A percentile compares a stretch with the other conserved stretches of the same genome.
phyloP scores from a whole-genome alignment of 192 early-diverging fungal genomes.

The Rhizophagus sp. region DNA sequence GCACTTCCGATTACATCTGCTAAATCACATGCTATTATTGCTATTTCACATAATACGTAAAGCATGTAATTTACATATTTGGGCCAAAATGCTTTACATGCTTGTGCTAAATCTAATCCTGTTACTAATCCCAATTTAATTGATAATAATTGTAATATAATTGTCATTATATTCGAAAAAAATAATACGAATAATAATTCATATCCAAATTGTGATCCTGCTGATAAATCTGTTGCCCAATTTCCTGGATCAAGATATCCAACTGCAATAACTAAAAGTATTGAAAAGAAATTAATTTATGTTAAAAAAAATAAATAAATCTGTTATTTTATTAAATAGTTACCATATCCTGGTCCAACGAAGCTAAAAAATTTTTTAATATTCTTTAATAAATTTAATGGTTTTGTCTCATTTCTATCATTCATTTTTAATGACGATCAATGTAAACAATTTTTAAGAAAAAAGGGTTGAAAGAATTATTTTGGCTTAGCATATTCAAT shows the following conservation, averaged over 20 bases:
- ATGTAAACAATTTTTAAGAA: neutral
- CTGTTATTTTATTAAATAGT: neutral
- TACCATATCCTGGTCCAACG: constrained; percentile 49
- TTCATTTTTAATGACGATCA: no score
- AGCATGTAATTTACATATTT: constrained; percentile 63
- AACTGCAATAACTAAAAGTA: constrained; percentile 47
- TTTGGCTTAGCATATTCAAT: neutral
- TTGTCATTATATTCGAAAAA: constrained; percentile 74
- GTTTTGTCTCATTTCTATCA: no score
- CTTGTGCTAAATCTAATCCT: constrained; percentile 71
- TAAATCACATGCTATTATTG: constrained; percentile 81
- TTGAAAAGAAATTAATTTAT: neutral
- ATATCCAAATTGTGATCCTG: constrained; percentile 79
- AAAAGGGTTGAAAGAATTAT: neutral
- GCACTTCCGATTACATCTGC: constrained; percentile 87
- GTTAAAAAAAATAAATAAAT: neutral
- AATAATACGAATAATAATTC: constrained; percentile 72
- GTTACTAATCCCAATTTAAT: constrained; percentile 81
- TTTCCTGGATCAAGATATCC: constrained; percentile 84
- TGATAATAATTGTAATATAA: constrained; percentile 74
- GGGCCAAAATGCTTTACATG: constrained; percentile 61
- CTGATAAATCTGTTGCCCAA: constrained; percentile 83
- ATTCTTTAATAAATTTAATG: neutral
- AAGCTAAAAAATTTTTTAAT: constrained; percentile 43
- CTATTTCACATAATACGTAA: constrained; percentile 75